A percentile compares a stretch with the other conserved stretches of the same genome.
phyloP scores from a whole-genome alignment of 148 eudicot species.

The Polygonum maritimum region DNA sequence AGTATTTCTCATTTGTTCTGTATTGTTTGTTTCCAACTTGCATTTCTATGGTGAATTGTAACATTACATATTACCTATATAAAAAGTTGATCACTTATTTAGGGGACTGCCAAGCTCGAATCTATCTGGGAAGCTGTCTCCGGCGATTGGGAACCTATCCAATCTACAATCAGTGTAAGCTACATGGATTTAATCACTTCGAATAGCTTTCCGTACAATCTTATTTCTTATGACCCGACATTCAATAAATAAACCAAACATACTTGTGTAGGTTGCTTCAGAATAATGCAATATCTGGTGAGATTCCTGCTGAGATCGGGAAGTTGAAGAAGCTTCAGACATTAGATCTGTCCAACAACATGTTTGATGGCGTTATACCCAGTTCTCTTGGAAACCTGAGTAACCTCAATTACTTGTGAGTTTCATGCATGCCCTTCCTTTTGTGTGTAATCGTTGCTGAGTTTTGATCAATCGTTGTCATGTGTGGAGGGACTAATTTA shows the following conservation, averaged over 20 bases:
- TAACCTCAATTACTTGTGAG: slow-evolving; percentile 74
- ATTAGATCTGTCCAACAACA: slow-evolving; percentile 74
- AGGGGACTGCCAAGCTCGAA: slow-evolving; percentile 85
- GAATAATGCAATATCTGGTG: slow-evolving; percentile 65
- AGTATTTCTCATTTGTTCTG: slow-evolving; percentile 20
- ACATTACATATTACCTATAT: background rate
- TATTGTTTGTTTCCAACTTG: background rate
- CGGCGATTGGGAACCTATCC: slow-evolving; percentile 73
- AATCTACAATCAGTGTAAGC: slow-evolving; percentile 76
- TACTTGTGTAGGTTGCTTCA: slow-evolving; percentile 55
- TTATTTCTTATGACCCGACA: background rate
- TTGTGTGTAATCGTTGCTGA: background rate
- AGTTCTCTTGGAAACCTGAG: slow-evolving; percentile 52
- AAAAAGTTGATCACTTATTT: slow-evolving; percentile 8
- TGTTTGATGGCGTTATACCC: slow-evolving; percentile 57
- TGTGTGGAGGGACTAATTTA: background rate
- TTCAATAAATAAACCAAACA: background rate
- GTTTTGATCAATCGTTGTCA: background rate
- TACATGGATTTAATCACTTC: background rate
- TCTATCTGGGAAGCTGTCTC: slow-evolving; percentile 72
- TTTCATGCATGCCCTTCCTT: slow-evolving; percentile 10
- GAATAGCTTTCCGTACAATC: background rate
- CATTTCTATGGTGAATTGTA: background rate
- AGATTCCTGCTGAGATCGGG: slow-evolving; percentile 58
- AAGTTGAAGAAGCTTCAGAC: slow-evolving; percentile 70